These are phyloP conservation scores for Euphrasia arctica DNA, from an alignment of 305 asterid genomes.

Conservation along the genomic window DNA sequence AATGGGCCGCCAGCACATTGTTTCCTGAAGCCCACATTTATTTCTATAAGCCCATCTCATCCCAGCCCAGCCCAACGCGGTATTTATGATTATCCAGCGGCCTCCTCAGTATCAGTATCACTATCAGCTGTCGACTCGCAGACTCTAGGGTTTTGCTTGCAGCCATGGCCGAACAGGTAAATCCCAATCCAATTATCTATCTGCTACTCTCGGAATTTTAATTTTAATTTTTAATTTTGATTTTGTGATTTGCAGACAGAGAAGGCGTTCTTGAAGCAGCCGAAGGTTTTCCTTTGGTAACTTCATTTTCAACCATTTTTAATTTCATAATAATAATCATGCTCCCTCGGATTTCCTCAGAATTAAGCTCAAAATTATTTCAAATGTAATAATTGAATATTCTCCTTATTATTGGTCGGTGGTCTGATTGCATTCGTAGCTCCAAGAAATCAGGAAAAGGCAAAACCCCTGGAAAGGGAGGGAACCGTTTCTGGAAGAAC, in stretches of 20 bases:
- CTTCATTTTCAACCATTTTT: background rate
- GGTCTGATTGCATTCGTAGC: conserved; percentile 32
- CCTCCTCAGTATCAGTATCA: background rate
- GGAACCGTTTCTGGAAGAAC: conserved; percentile 62
- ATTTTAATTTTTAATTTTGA: background rate
- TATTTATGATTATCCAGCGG: background rate
- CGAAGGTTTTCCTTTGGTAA: conserved; percentile 74
- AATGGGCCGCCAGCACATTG: too few relatives aligned
- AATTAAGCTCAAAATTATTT: background rate
- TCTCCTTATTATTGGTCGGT: background rate
- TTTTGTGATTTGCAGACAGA: conserved; percentile 51
- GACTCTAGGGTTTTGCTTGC: background rate
- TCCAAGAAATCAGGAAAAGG: conserved; percentile 74
- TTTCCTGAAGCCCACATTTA: too few relatives aligned
- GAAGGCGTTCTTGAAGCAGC: conserved; percentile 86
- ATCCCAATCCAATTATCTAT: too few relatives aligned
- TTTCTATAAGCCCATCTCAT: too few relatives aligned
- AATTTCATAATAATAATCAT: background rate
- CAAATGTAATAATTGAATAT: background rate
- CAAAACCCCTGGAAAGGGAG: conserved; percentile 70
- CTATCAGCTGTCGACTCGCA: too few relatives aligned
- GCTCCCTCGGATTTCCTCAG: background rate
- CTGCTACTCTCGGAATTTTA: too few relatives aligned
- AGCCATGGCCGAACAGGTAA: conserved; percentile 13
- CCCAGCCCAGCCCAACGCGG: background rate